Evolutionary conservation across 2,329 filamentous ascomycete species (phyloP).

Genomic region (Plectosphaerella sp.): DNA sequence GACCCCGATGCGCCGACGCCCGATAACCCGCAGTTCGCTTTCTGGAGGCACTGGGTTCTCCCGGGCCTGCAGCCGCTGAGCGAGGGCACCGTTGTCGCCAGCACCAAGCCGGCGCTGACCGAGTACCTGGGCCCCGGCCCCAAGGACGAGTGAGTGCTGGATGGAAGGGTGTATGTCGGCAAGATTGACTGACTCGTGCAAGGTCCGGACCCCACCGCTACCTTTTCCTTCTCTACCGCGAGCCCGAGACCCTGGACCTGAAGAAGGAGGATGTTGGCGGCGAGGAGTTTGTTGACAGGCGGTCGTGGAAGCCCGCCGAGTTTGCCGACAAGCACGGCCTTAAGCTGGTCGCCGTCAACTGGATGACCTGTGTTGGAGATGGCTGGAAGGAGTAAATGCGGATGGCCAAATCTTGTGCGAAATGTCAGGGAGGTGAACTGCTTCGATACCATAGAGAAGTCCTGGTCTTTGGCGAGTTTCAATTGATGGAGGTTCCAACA

Average conservation of each 20-base stretch:
- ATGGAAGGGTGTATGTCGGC: not conserved
- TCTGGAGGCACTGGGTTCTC: constrained; percentile 51
- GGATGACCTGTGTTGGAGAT: constrained; percentile 42
- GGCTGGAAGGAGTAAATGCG: constrained; percentile 24
- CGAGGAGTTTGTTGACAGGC: constrained; percentile 39
- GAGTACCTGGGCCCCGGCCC: constrained; percentile 39
- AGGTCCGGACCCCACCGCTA: constrained; percentile 46
- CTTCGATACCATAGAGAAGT: too few species aligned
- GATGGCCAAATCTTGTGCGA: not conserved
- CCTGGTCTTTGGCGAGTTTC: too few species aligned
- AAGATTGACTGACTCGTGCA: not conserved
- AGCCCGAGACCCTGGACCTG: constrained; percentile 28
- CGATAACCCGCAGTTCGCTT: constrained; percentile 49
- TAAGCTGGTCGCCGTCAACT: constrained; percentile 34
- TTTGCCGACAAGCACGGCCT: constrained; percentile 33
- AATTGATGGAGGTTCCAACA: not conserved
- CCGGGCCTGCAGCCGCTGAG: constrained; percentile 29
- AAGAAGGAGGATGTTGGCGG: constrained; percentile 38
- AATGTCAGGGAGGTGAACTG: not conserved
- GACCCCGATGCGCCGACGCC: constrained; percentile 53
- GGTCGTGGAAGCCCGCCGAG: constrained; percentile 33
- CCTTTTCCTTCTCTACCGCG: constrained; percentile 37
- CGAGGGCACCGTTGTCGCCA: constrained; percentile 15
- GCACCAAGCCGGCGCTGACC: constrained; percentile 30
- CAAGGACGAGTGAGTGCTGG: constrained; percentile 36